These are phyloP conservation scores for Fusarium multiceps DNA, from an alignment of 2,329 filamentous ascomycete species.

Conservation along the genomic window DNA sequence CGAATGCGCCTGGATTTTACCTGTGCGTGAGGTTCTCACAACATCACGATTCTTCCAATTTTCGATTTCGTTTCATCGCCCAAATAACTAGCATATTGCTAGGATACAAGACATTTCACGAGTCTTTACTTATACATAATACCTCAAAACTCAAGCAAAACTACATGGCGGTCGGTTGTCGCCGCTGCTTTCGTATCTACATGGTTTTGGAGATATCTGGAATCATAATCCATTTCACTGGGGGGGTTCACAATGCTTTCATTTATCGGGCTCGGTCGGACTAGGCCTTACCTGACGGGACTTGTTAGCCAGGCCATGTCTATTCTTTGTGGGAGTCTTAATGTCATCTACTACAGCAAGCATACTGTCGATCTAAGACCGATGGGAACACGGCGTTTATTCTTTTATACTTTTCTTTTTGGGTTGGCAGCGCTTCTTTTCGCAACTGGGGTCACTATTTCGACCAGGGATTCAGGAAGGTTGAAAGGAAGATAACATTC, in stretches of 20 bases:
- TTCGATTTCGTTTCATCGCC: neutral
- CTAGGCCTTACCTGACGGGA: neutral
- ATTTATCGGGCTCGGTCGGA: neutral
- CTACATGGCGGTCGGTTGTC: conserved; percentile 30
- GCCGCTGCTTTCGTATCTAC: neutral
- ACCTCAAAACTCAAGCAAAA: conserved; percentile 7
- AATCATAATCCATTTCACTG: neutral
- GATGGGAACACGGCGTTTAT: conserved; percentile 30
- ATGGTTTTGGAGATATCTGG: neutral
- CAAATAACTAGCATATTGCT: neutral
- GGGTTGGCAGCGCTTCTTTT: conserved; percentile 4
- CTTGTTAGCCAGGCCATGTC: neutral
- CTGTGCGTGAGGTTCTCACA: conserved; percentile 54
- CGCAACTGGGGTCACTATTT: neutral
- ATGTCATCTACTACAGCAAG: conserved; percentile 7
- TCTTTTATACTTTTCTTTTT: neutral
- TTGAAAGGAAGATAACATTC: neutral
- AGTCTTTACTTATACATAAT: conserved; percentile 18
- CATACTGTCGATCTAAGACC: conserved; percentile 11
- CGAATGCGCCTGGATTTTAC: conserved; percentile 67
- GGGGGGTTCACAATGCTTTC: neutral
- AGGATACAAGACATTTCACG: neutral
- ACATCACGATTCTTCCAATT: conserved; percentile 10
- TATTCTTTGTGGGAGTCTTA: conserved; percentile 1
- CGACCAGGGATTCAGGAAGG: neutral